Evolutionary conservation across 1,284 basidiomycete genomes (phyloP).

Genomic region (Schizophyllum commune): DNA sequence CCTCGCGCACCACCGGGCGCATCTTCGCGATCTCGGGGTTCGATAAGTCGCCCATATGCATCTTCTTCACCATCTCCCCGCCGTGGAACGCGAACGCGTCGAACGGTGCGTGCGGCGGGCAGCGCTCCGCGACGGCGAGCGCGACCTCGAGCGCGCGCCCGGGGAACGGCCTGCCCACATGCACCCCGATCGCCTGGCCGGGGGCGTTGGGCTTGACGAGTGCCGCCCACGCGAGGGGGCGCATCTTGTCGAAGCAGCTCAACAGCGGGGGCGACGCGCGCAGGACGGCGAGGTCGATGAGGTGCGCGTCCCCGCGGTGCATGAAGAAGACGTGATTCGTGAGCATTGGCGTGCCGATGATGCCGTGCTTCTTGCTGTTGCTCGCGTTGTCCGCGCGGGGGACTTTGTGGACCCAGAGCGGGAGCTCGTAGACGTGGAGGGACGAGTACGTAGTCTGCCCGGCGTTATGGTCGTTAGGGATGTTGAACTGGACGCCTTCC

Average conservation of each 20-base stretch:
- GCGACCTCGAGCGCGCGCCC: background rate
- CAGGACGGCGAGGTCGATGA: background rate
- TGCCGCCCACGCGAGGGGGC: background rate
- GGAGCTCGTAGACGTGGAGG: background rate
- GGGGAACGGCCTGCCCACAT: background rate
- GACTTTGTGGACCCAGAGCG: background rate
- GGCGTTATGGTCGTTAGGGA: background rate
- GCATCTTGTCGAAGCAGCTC: background rate
- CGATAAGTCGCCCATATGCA: too few species aligned
- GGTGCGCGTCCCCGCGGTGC: background rate
- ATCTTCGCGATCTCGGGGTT: background rate
- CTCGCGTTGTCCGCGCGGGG: background rate
- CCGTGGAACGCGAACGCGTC: background rate
- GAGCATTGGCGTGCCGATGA: conserved; percentile 6
- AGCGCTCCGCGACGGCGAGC: background rate
- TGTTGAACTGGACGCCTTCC: background rate
- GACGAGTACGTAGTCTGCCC: background rate
- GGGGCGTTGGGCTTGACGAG: background rate
- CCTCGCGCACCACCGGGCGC: background rate
- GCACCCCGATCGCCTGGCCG: background rate
- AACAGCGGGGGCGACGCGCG: background rate
- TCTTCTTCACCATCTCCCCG: too few species aligned
- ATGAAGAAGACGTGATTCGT: conserved; percentile 5
- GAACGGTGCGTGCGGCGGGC: background rate
- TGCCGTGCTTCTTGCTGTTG: conserved; percentile 2